A percentile compares a stretch with the other conserved stretches of the same genome.
Conservation (phyloP, 2,329 filamentous ascomycete genomes). For the Botrytis byssoidea region DNA sequence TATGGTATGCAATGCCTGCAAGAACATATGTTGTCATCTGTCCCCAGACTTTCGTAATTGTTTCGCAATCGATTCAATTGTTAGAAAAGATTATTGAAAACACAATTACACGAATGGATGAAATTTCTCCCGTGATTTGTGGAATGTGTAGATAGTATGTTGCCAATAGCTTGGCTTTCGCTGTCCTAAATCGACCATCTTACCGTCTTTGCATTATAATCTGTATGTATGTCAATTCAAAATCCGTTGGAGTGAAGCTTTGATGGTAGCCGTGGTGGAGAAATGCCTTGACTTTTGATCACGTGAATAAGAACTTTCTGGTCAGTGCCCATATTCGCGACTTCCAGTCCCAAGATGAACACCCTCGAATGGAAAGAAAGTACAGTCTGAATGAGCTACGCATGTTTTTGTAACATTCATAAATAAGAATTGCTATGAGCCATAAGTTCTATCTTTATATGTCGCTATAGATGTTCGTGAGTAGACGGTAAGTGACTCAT, state of each 20-base stretch:
- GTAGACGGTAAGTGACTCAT: not conserved
- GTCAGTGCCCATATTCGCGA: not conserved
- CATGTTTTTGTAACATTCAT: not conserved
- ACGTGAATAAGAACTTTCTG: not conserved
- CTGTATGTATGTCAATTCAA: not conserved
- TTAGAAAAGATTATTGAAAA: not conserved
- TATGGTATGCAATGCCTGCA: constrained; percentile 5
- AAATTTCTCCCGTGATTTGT: not conserved
- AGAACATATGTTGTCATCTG: constrained; percentile 21
- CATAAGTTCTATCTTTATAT: not conserved
- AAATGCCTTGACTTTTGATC: not conserved
- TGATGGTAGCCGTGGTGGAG: not conserved
- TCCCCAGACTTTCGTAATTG: constrained; percentile 19
- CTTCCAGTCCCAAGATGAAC: not conserved
- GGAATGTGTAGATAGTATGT: not conserved
- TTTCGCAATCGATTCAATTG: not conserved
- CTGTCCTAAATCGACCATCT: no score
- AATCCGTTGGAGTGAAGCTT: not conserved
- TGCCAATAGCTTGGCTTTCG: not conserved
- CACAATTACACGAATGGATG: no score
- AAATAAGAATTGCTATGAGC: not conserved
- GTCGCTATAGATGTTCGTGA: not conserved
- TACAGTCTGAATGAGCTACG: not conserved
- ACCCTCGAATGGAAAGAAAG: not conserved
- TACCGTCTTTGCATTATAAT: no score